These are phyloP conservation scores for Penicillium canescens DNA, from an alignment of 495 filamentous ascomycete species.

Conservation along the genomic window DNA sequence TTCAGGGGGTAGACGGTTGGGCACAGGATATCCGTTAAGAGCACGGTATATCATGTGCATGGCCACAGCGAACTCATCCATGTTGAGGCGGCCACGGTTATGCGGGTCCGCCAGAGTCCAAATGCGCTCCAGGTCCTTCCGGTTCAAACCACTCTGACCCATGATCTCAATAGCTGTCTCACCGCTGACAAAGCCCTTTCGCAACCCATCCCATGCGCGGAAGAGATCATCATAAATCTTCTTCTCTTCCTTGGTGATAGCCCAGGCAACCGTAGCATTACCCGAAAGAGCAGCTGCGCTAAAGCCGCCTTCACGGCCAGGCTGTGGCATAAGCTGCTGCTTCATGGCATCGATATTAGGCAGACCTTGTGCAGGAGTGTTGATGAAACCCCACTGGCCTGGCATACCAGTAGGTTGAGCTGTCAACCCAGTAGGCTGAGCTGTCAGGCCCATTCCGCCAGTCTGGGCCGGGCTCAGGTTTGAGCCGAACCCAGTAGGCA, in stretches of 20 bases:
- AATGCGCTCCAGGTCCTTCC: conserved; percentile 83
- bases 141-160: conserved; percentile 90
- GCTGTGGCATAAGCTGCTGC: conserved; percentile 97
- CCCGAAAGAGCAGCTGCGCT: conserved; percentile 86
- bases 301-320: conserved; percentile 88
- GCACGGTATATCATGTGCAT: conserved; percentile 99
- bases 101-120: conserved; percentile 95
- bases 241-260: conserved; percentile 98
- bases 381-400: conserved; percentile 97
- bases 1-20: conserved; percentile 88
- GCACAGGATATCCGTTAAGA: conserved; percentile 92
- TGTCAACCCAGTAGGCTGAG: conserved; percentile 59
- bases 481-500: conserved; percentile 80
- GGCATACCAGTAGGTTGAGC: conserved; percentile 96
- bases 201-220: conserved; percentile 93
- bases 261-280: conserved; percentile 96
- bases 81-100: conserved; percentile 89
- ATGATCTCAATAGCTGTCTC: conserved; percentile 97
- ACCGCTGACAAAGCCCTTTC: conserved; percentile 89
- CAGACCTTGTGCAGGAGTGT: conserved; percentile 84
- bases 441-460: conserved; percentile 44
- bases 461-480: conserved; percentile 66
- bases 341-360: conserved; percentile 94
- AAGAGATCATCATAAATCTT: conserved; percentile 95
- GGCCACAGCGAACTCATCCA: conserved; percentile 97